Evolutionary conservation across 2,329 filamentous ascomycete genomes (phyloP).

Genomic region (Fusarium liriodendri): DNA sequence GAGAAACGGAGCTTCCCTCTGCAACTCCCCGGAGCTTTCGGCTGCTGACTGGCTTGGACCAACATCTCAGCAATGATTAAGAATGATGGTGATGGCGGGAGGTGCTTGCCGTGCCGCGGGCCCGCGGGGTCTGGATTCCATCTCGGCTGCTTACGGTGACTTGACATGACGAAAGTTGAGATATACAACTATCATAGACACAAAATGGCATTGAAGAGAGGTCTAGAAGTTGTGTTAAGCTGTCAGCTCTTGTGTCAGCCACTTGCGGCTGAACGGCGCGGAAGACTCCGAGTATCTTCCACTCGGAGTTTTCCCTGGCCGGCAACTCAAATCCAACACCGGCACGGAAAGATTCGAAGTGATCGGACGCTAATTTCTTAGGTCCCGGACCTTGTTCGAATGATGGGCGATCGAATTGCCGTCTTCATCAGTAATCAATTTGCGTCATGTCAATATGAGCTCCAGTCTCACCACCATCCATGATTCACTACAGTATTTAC

Average conservation of each 20-base stretch:
- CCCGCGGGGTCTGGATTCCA: neutral
- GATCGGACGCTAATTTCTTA: neutral
- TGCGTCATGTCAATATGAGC: neutral
- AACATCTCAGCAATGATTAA: neutral
- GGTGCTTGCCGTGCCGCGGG: neutral
- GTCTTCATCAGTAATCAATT: neutral
- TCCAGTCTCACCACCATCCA: neutral
- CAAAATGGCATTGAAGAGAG: neutral
- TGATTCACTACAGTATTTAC: neutral
- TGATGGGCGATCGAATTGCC: neutral
- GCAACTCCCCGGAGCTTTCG: neutral
- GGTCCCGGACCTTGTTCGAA: neutral
- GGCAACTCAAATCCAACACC: no score
- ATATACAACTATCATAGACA: neutral
- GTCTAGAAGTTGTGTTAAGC: neutral
- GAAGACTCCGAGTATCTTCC: neutral
- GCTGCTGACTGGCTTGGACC: neutral
- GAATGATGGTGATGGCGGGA: neutral
- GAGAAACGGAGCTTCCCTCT: neutral
- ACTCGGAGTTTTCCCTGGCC: neutral
- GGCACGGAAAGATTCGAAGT: neutral
- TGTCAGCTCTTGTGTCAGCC: neutral
- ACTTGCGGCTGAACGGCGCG: neutral
- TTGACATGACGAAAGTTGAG: neutral
- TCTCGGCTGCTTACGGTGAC: neutral